Evolutionary conservation across 148 eudicot genomes (phyloP).

Genomic region (Bassia scoparia): DNA sequence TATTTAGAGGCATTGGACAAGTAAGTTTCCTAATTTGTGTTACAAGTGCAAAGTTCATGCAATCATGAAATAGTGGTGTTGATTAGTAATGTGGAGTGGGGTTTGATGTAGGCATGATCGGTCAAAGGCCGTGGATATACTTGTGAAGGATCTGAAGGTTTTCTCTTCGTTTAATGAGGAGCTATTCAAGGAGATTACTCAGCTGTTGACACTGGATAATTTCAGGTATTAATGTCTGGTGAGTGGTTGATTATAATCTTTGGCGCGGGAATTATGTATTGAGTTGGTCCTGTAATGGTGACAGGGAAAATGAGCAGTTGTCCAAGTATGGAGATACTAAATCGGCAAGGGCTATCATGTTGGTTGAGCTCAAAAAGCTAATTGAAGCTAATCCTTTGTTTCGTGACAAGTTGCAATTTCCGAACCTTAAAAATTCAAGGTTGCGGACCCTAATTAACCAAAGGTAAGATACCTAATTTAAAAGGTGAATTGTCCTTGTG

Average conservation of each 20-base stretch:
- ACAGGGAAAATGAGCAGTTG: conserved; percentile 69
- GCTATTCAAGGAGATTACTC: conserved; percentile 68
- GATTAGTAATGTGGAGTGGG: conserved; percentile 21
- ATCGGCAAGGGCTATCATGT: conserved; percentile 67
- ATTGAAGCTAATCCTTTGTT: conserved; percentile 83
- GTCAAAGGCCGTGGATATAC: conserved; percentile 67
- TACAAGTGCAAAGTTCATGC: not conserved
- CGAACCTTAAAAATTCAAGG: conserved; percentile 63
- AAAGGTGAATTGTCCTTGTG: not conserved
- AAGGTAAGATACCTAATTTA: conserved; percentile 37
- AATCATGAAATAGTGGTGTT: not conserved
- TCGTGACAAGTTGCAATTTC: conserved; percentile 68
- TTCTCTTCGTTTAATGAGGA: conserved; percentile 62
- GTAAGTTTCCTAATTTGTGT: conserved; percentile 33
- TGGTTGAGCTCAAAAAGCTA: conserved; percentile 65
- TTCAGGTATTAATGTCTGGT: conserved; percentile 45
- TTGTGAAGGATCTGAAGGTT: conserved; percentile 73
- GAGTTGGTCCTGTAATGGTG: conserved; percentile 6
- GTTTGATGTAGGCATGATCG: conserved; percentile 52
- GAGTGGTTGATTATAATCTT: not conserved
- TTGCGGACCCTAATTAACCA: conserved; percentile 71
- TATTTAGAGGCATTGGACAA: conserved; percentile 76
- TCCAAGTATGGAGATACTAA: conserved; percentile 69
- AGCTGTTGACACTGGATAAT: conserved; percentile 60
- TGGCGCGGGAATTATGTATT: not conserved